These are phyloP conservation scores for Neolecta irregularis DNA, from an alignment of 1,139 yeast genomes.

Conservation along the genomic window DNA sequence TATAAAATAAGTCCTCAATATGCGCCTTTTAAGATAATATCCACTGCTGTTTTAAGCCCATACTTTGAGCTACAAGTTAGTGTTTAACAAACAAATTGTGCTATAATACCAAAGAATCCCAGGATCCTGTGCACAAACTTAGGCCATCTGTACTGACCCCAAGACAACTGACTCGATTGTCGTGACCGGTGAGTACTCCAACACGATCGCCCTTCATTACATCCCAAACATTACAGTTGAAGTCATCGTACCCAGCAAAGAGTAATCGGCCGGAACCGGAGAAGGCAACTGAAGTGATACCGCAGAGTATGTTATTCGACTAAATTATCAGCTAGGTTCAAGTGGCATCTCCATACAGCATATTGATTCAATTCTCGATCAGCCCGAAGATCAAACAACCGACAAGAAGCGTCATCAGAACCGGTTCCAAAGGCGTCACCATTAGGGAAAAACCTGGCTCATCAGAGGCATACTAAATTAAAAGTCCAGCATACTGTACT, in stretches of 20 bases:
- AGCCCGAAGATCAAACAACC: conserved; percentile 60
- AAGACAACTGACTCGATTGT: conserved; percentile 47
- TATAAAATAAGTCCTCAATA: too few species aligned
- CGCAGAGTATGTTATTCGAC: conserved; percentile 24
- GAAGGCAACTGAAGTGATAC: conserved; percentile 52
- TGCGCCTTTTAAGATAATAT: too few species aligned
- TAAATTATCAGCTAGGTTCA: not conserved
- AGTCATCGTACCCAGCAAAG: conserved; percentile 62
- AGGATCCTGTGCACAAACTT: conserved; percentile 23
- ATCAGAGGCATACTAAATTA: not conserved
- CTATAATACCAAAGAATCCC: conserved; percentile 21
- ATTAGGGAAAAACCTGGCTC: conserved; percentile 41
- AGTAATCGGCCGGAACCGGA: conserved; percentile 62
- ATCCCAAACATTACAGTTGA: conserved; percentile 41
- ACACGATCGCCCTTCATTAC: conserved; percentile 47
- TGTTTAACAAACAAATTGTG: not conserved
- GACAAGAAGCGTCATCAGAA: conserved; percentile 62
- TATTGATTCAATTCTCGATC: conserved; percentile 54
- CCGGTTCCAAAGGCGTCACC: conserved; percentile 47
- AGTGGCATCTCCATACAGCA: conserved; percentile 14
- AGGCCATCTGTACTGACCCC: conserved; percentile 59
- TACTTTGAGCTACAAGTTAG: conserved; percentile 6
- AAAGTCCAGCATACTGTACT: conserved; percentile 25
- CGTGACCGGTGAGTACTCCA: conserved; percentile 46
- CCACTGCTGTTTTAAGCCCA: conserved; percentile 10